Evolutionary conservation across 169 alveolate species (phyloP).

Genomic region (Plasmodium gonderi): DNA sequence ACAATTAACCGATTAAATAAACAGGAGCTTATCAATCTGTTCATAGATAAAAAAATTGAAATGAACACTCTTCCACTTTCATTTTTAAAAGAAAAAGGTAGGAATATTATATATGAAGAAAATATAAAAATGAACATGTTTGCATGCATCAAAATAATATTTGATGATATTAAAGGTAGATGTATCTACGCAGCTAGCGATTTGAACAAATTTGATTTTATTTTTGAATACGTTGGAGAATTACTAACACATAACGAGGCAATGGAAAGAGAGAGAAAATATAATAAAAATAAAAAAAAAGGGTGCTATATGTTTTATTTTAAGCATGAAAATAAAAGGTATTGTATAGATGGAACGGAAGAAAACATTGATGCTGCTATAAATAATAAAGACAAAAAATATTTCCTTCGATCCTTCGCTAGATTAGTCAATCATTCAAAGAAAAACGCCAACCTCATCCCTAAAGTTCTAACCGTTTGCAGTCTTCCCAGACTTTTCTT

Average conservation of each 20-base stretch:
- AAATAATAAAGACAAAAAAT: constrained; percentile 27
- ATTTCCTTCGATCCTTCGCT: constrained; percentile 77
- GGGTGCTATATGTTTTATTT: constrained; percentile 91
- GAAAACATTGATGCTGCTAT: constrained; percentile 88
- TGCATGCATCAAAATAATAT: constrained; percentile 60
- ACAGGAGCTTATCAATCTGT: constrained; percentile 38
- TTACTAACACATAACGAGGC: constrained; percentile 87
- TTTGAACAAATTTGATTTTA: constrained; percentile 87
- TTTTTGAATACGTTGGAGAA: constrained; percentile 89
- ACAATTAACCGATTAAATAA: constrained; percentile 21
- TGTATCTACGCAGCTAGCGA: constrained; percentile 89
- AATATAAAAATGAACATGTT: constrained; percentile 64
- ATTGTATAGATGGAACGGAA: constrained; percentile 92
- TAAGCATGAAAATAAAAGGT: constrained; percentile 82
- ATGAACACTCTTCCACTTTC: constrained; percentile 36
- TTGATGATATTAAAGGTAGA: constrained; percentile 85
- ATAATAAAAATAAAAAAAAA: constrained; percentile 62
- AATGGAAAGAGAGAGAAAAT: constrained; percentile 80
- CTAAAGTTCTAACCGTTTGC: constrained; percentile 81
- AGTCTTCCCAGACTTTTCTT: constrained; percentile 85
- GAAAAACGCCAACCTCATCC: constrained; percentile 86
- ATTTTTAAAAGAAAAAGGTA: constrained; percentile 47
- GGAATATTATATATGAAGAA: constrained; percentile 64
- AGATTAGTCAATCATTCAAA: constrained; percentile 90
- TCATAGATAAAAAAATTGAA: constrained; percentile 56